Percentiles rank a stretch among this genome's conserved stretches.
Conservation (phyloP, 768 basidiomycete genomes). For the Terana coerulea region DNA sequence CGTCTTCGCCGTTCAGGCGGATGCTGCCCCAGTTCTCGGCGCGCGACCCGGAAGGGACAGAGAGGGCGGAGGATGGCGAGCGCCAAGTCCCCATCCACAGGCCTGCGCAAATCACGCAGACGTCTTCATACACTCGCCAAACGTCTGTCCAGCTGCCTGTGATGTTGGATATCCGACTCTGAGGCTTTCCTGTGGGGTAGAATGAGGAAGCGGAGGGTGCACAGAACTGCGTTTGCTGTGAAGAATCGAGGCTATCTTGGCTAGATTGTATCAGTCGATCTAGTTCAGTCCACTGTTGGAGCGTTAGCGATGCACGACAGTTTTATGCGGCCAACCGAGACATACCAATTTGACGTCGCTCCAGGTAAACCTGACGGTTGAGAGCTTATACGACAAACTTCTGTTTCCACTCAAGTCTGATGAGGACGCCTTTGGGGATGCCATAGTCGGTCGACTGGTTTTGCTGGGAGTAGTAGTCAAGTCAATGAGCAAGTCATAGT, state of each 20-base stretch:
- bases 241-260: slow-evolving; percentile 19
- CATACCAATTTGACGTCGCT: slow-evolving; percentile 74
- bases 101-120: slow-evolving; percentile 76
- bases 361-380: slow-evolving; percentile 73
- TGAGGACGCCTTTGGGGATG: slow-evolving; percentile 44
- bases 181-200: slow-evolving; percentile 4
- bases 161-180: slow-evolving; percentile 11
- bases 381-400: slow-evolving; percentile 51
- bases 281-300: slow-evolving; percentile 82
- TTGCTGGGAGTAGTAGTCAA: slow-evolving; percentile 61
- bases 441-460: slow-evolving; percentile 62
- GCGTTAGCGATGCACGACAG: too few species aligned
- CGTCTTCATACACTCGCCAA: slow-evolving; percentile 83
- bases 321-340: too few species aligned
- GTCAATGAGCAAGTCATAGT: slow-evolving; percentile 81
- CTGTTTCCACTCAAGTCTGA: slow-evolving; percentile 32
- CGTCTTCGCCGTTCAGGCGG: slow-evolving; percentile 64
- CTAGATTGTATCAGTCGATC: slow-evolving; percentile 65
- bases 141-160: slow-evolving; percentile 63
- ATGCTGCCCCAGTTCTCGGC: slow-evolving; percentile 52
- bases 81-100: slow-evolving; percentile 77
- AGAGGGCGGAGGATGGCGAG: slow-evolving; percentile 35
- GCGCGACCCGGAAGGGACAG: slow-evolving; percentile 32
- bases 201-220: slow-evolving; percentile 14
- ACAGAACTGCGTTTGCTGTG: slow-evolving; percentile 17